phyloP scores from a whole-genome alignment of 768 basidiomycete species.

The Austroboletus eburneus region DNA sequence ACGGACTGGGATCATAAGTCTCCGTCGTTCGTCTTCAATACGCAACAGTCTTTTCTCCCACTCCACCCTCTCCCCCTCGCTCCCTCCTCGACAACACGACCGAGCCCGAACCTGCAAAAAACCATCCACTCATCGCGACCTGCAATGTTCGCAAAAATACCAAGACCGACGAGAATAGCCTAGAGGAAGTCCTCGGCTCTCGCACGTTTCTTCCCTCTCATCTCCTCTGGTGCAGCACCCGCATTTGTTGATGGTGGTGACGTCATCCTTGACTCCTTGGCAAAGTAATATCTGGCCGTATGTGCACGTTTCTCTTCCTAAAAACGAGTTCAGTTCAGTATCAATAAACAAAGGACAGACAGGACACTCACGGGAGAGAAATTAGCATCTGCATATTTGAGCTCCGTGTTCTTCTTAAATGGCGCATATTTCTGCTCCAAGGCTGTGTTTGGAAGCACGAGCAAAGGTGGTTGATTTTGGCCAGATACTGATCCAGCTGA shows the following conservation, averaged over 20 bases:
- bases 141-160: constrained; percentile 26
- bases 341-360: neutral
- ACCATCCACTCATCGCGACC: constrained; percentile 28
- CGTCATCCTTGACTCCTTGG: constrained; percentile 35
- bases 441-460: constrained; percentile 52
- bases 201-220: constrained; percentile 78
- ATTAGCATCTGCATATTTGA: constrained; percentile 75
- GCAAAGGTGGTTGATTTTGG: constrained; percentile 24
- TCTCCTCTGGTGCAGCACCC: constrained; percentile 44
- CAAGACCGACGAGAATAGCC: constrained; percentile 25
- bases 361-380: constrained; percentile 62
- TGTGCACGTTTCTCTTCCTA: constrained; percentile 79
- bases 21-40: constrained; percentile 21
- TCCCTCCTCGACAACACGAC: constrained; percentile 14
- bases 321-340: neutral
- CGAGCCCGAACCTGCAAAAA: constrained; percentile 28
- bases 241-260: constrained; percentile 23
- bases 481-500: constrained; percentile 20
- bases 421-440: constrained; percentile 64
- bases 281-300: constrained; percentile 56
- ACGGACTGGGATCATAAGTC: constrained; percentile 34
- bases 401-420: constrained; percentile 70
- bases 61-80: neutral
- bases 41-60: neutral
- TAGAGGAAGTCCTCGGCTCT: constrained; percentile 84